These are phyloP conservation scores for Rosa persica DNA, from an alignment of 306 rosid genomes.

Conservation along the genomic window DNA sequence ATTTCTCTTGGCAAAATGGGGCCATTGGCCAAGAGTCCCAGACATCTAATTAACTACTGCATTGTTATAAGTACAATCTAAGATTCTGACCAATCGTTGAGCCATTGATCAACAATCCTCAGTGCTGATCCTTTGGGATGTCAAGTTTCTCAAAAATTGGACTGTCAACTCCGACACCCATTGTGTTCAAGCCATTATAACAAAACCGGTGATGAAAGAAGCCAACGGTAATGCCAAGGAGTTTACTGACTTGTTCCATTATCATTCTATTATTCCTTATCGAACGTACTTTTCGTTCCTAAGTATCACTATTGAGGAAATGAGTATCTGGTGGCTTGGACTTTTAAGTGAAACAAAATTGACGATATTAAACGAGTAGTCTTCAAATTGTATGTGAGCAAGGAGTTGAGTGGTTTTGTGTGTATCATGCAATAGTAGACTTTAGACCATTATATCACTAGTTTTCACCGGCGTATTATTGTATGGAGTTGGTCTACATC, in stretches of 20 bases:
- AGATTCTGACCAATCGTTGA: background rate
- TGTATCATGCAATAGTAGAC: no score
- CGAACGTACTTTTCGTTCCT: background rate
- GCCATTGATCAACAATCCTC: background rate
- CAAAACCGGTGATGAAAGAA: slow-evolving; percentile 76
- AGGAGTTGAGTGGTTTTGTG: no score
- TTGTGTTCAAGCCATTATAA: slow-evolving; percentile 77
- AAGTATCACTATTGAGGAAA: background rate
- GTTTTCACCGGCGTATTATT: no score
- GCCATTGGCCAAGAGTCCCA: background rate
- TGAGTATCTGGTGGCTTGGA: background rate
- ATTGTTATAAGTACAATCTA: background rate
- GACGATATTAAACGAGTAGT: background rate
- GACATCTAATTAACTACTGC: background rate
- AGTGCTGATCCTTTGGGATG: slow-evolving; percentile 44
- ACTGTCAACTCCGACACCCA: slow-evolving; percentile 90
- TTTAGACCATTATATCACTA: no score
- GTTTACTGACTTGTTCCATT: background rate
- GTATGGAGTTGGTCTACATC: no score
- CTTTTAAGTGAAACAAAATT: background rate
- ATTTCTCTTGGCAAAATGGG: slow-evolving; percentile 10
- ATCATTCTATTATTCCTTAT: background rate
- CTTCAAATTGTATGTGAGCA: no score
- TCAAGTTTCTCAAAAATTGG: slow-evolving; percentile 43
- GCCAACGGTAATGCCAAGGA: slow-evolving; percentile 74